A percentile compares a stretch with the other conserved stretches of the same genome.
Evolutionary conservation across 2,329 filamentous ascomycete species (phyloP).

Genomic region (Thelonectria rubi): DNA sequence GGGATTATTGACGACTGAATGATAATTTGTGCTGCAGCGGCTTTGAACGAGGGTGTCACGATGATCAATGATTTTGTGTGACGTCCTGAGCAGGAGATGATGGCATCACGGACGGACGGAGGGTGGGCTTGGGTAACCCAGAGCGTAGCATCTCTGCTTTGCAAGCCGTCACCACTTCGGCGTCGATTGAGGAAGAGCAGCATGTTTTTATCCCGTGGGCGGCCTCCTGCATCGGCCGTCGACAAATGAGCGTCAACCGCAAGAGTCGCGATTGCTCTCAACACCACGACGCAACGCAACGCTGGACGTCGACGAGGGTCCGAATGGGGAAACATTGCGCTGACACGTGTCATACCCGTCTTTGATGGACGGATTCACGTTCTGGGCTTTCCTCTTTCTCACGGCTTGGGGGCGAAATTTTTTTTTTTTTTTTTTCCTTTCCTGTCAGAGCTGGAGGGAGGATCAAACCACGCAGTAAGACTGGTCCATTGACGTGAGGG

Average conservation of each 20-base stretch:
- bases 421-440: no score
- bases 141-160: no score
- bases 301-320: not conserved
- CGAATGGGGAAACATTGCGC: not conserved
- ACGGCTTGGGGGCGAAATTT: no score
- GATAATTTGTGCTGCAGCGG: constrained; percentile 35
- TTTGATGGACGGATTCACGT: not conserved
- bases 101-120: not conserved
- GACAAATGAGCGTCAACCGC: not conserved
- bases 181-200: no score
- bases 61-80: not conserved
- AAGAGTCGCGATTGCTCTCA: not conserved
- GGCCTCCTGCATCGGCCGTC: not conserved
- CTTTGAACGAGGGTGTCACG: not conserved
- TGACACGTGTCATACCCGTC: not conserved
- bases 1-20: constrained; percentile 42
- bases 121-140: not conserved
- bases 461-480: no score
- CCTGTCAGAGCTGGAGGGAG: no score
- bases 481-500: no score
- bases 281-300: not conserved
- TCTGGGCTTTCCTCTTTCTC: no score
- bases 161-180: no score
- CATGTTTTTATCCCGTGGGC: not conserved
- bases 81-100: not conserved